phyloP scores from a whole-genome alignment of 768 basidiomycete species.

The Suillus discolor region DNA sequence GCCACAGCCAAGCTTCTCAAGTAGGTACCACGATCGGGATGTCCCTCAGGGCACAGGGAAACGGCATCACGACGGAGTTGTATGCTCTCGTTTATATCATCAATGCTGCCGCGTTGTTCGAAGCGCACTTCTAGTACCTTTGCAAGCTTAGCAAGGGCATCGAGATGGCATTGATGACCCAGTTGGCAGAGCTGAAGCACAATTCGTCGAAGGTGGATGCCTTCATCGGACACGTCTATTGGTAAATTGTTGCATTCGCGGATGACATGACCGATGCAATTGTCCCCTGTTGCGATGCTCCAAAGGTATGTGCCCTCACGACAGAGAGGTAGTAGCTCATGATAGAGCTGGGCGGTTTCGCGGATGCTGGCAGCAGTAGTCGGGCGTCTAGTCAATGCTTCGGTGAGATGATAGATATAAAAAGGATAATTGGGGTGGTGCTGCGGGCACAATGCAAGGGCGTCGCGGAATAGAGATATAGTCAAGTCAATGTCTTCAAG shows the following conservation, averaged over 20 bases:
- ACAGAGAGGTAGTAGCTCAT: not conserved
- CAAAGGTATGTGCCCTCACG: not conserved
- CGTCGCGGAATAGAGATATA: not conserved
- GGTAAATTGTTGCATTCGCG: not conserved
- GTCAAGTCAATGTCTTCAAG: not conserved
- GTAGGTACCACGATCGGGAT: slow-evolving; percentile 6
- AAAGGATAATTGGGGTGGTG: slow-evolving; percentile 8
- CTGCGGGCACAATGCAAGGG: slow-evolving; percentile 9
- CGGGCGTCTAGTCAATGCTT: slow-evolving; percentile 11
- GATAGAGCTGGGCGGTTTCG: slow-evolving; percentile 7
- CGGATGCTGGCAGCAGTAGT: slow-evolving; percentile 16
- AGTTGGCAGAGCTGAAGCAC: not conserved
- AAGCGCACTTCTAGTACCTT: slow-evolving; percentile 8
- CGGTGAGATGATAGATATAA: slow-evolving; percentile 17
- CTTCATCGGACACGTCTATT: not conserved
- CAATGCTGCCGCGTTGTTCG: not conserved
- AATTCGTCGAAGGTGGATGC: not conserved
- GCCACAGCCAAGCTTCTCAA: slow-evolving; percentile 15
- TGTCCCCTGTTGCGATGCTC: not conserved
- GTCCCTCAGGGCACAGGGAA: slow-evolving; percentile 13
- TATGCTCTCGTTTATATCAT: slow-evolving; percentile 17
- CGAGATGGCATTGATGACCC: not conserved
- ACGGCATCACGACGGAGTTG: slow-evolving; percentile 6
- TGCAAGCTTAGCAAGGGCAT: not conserved
- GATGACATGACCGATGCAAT: not conserved